Conservation (phyloP, 495 filamentous ascomycete genomes). For the Podospora didyma region DNA sequence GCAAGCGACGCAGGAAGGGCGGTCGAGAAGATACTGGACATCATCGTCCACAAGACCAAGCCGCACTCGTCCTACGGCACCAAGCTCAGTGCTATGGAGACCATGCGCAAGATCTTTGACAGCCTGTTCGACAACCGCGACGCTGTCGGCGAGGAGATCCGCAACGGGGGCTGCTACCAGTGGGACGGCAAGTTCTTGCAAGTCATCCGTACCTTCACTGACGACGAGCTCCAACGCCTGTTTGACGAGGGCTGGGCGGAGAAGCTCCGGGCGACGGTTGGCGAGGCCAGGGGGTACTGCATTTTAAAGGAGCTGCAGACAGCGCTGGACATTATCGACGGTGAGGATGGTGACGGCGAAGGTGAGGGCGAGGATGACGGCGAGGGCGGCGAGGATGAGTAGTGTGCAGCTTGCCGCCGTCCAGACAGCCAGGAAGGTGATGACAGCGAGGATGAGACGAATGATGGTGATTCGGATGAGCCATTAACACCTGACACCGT, state of each 20-base stretch:
- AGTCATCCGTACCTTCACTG: background rate
- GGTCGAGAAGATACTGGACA: background rate
- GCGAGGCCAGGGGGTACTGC: background rate
- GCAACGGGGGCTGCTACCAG: background rate
- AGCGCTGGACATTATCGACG: background rate
- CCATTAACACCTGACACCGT: too few species aligned
- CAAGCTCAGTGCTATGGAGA: constrained; percentile 10
- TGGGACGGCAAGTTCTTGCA: background rate
- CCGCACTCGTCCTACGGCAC: constrained; percentile 5
- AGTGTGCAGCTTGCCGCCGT: too few species aligned
- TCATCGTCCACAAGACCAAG: background rate
- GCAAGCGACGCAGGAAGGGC: background rate
- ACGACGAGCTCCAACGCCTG: background rate
- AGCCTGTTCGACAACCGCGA: constrained; percentile 1
- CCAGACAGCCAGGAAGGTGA: too few species aligned
- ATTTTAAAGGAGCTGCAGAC: background rate
- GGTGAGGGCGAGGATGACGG: background rate
- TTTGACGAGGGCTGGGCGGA: background rate
- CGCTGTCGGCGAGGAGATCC: background rate
- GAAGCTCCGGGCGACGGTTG: background rate
- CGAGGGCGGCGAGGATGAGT: background rate
- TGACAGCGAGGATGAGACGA: too few species aligned
- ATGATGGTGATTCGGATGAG: too few species aligned
- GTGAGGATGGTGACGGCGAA: background rate
- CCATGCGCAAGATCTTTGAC: constrained; percentile 11